Evolutionary conservation across 805 yeast species (phyloP).

Genomic region (Kurtzmaniella cleridarum): DNA sequence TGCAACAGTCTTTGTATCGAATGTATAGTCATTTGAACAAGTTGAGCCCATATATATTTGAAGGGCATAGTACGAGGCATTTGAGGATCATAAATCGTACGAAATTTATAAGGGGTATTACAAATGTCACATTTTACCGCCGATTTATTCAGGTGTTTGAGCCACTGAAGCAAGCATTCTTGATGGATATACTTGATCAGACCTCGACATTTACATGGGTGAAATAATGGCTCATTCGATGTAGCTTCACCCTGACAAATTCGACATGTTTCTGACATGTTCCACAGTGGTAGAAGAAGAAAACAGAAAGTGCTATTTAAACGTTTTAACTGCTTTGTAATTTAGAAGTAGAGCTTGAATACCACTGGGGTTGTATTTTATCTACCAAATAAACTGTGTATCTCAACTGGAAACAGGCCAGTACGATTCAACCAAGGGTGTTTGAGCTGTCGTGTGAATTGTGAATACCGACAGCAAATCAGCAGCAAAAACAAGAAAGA

Average conservation of each 20-base stretch:
- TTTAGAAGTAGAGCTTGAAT: too few species aligned
- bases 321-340: too few species aligned
- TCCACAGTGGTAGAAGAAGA: not conserved
- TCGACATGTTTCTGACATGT: constrained; percentile 60
- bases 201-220: constrained; percentile 93
- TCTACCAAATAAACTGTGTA: too few species aligned
- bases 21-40: constrained; percentile 14
- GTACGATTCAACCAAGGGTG: too few species aligned
- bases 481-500: too few species aligned
- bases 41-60: constrained; percentile 37
- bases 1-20: constrained; percentile 14
- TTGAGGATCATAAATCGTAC: constrained; percentile 55
- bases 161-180: constrained; percentile 87
- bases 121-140: constrained; percentile 81
- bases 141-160: constrained; percentile 57
- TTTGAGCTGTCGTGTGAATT: too few species aligned
- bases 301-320: too few species aligned
- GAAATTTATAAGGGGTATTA: constrained; percentile 64
- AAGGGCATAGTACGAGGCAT: constrained; percentile 66
- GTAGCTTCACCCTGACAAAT: constrained; percentile 94
- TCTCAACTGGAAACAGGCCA: too few species aligned
- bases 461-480: too few species aligned
- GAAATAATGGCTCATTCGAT: constrained; percentile 68
- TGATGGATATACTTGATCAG: constrained; percentile 91
- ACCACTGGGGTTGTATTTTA: too few species aligned